phyloP scores from a whole-genome alignment of 2,329 filamentous ascomycete species.

The Fusarium xyrophilum region DNA sequence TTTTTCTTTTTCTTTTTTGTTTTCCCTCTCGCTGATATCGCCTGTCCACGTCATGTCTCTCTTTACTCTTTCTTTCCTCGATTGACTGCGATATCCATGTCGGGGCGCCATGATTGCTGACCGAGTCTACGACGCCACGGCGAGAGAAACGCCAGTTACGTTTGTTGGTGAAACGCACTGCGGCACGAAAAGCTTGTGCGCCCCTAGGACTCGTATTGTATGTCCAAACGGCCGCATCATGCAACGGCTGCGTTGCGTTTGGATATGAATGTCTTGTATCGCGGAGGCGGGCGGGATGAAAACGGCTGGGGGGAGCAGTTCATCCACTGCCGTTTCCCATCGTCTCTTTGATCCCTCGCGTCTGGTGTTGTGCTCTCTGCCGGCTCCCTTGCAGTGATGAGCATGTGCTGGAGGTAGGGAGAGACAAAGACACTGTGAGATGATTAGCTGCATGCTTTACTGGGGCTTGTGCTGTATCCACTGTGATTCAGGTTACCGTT shows the following conservation, averaged over 20 bases:
- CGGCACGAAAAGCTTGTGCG: background rate
- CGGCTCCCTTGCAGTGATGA: slow-evolving; percentile 4
- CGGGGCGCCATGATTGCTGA: background rate
- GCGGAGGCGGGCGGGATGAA: background rate
- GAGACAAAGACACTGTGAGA: background rate
- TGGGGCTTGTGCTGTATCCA: background rate
- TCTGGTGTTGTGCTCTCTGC: background rate
- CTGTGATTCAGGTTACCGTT: slow-evolving; percentile 8
- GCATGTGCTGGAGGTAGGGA: background rate
- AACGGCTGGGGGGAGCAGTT: background rate
- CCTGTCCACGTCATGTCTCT: background rate
- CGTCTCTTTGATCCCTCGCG: slow-evolving; percentile 1
- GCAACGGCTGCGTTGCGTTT: background rate
- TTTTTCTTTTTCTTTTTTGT: background rate
- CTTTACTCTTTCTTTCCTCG: too few relatives aligned
- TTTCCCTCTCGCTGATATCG: too few relatives aligned
- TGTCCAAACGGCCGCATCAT: background rate
- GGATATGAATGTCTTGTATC: background rate
- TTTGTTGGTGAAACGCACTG: background rate
- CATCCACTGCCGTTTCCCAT: background rate
- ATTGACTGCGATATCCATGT: background rate
- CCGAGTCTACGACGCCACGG: background rate
- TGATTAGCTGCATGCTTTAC: background rate
- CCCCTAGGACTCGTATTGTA: background rate
- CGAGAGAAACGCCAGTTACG: background rate